phyloP scores from a whole-genome alignment of 1,139 yeast species.

The Groenewaldozyma auringiensis region DNA sequence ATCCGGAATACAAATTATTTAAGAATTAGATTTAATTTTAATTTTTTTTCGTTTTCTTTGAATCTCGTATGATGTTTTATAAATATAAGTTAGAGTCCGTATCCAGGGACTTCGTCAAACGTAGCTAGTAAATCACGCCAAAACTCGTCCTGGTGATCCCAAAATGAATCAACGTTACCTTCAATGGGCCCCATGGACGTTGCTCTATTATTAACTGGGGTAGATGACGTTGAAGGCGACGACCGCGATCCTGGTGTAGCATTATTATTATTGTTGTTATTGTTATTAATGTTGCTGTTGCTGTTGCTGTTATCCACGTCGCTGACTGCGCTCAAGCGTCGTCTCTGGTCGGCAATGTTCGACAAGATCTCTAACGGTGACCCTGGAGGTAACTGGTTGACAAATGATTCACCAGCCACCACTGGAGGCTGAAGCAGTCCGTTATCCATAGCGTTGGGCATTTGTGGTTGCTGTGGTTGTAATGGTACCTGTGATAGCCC shows the following conservation, averaged over 20 bases:
- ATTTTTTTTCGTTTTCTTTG: too few species aligned
- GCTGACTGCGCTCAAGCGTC: slow-evolving; percentile 3
- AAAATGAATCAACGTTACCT: slow-evolving; percentile 20
- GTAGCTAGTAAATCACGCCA: slow-evolving; percentile 28
- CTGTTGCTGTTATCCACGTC: not conserved
- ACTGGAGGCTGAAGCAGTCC: slow-evolving; percentile 2
- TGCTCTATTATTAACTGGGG: not conserved
- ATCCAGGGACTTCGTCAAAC: slow-evolving; percentile 27
- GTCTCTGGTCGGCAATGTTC: slow-evolving; percentile 19
- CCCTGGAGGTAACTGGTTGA: slow-evolving; percentile 15
- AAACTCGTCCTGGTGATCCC: slow-evolving; percentile 26
- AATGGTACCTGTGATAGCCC: not conserved
- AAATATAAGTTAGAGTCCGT: slow-evolving; percentile 15
- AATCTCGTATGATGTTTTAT: not conserved
- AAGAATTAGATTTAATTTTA: too few species aligned
- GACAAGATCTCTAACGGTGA: slow-evolving; percentile 28
- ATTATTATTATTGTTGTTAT: not conserved
- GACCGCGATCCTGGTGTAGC: not conserved
- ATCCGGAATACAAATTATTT: too few species aligned
- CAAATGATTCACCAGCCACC: not conserved
- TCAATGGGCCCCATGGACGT: not conserved
- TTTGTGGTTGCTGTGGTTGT: not conserved
- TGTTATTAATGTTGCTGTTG: slow-evolving; percentile 1
- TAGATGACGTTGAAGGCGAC: not conserved
- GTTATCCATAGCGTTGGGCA: not conserved